Evolutionary conservation across 2,329 filamentous ascomycete species (phyloP).

Genomic region (Fusarium albosuccineum): DNA sequence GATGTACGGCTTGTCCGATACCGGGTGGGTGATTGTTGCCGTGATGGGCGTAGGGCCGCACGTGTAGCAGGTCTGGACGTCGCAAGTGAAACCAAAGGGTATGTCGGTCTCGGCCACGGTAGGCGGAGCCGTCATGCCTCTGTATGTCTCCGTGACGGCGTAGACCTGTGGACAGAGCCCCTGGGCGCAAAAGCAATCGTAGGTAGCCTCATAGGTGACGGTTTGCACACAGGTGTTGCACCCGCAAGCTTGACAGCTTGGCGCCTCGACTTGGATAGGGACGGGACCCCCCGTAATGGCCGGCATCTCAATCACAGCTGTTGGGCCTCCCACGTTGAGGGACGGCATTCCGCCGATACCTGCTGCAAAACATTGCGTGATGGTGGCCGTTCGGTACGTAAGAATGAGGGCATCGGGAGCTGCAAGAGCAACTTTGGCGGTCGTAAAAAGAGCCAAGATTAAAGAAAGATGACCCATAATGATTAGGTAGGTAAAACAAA

Average conservation of each 20-base stretch:
- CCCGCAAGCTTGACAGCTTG: conserved; percentile 30
- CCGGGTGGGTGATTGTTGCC: conserved; percentile 33
- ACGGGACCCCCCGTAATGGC: conserved; percentile 26
- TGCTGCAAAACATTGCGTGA: conserved; percentile 29
- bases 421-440: not conserved
- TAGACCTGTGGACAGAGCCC: conserved; percentile 33
- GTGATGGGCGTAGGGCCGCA: conserved; percentile 28
- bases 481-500: no score
- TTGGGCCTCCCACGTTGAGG: conserved; percentile 2
- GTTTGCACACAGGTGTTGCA: conserved; percentile 31
- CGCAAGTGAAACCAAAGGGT: conserved; percentile 31
- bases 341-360: not conserved
- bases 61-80: conserved; percentile 29
- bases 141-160: conserved; percentile 30
- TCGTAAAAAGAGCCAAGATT: not conserved
- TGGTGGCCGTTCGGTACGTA: conserved; percentile 24
- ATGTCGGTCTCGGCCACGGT: conserved; percentile 13
- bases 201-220: conserved; percentile 23
- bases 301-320: conserved; percentile 15
- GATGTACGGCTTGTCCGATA: conserved; percentile 54
- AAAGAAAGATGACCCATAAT: no score
- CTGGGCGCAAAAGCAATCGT: conserved; percentile 21
- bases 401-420: conserved; percentile 13
- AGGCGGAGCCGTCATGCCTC: conserved; percentile 25
- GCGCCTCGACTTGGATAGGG: conserved; percentile 26